Evolutionary conservation across 441 rosid species (phyloP).

Genomic region (Corymbia calophylla): DNA sequence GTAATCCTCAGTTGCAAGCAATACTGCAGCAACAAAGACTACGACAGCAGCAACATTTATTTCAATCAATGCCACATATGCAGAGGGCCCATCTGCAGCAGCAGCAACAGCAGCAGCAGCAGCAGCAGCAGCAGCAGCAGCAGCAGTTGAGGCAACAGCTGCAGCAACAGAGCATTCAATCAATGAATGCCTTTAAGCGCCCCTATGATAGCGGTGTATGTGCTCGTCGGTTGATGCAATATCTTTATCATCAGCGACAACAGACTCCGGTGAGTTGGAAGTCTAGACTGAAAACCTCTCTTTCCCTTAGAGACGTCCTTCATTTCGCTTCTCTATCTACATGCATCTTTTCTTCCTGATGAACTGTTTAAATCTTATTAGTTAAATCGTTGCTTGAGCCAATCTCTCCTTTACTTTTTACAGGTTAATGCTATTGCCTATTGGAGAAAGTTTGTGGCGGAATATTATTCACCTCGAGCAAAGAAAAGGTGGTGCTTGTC

Average conservation of each 20-base stretch:
- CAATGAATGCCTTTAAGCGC: slow-evolving; percentile 41
- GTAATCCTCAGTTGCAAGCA: slow-evolving; percentile 66
- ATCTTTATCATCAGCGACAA: slow-evolving; percentile 92
- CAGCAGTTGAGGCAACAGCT: slow-evolving; percentile 55
- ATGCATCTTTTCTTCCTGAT: not conserved
- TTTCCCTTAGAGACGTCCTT: not conserved
- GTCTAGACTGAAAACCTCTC: not conserved
- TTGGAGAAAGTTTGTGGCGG: slow-evolving; percentile 94
- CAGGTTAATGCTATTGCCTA: slow-evolving; percentile 88
- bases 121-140: slow-evolving; percentile 47
- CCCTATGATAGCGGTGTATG: slow-evolving; percentile 80
- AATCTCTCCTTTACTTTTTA: not conserved
- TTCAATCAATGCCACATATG: slow-evolving; percentile 78
- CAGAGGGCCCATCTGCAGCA: slow-evolving; percentile 84
- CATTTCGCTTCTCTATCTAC: not conserved
- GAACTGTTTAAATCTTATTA: not conserved
- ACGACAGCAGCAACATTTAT: slow-evolving; percentile 59
- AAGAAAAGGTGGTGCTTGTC: slow-evolving; percentile 99
- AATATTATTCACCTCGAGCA: slow-evolving; percentile 93
- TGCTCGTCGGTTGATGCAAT: slow-evolving; percentile 94
- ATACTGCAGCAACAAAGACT: slow-evolving; percentile 75
- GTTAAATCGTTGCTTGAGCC: not conserved
- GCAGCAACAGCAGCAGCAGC: slow-evolving; percentile 53
- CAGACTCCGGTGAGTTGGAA: slow-evolving; percentile 65
- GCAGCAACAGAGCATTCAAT: slow-evolving; percentile 85